Conservation (phyloP, 768 basidiomycete genomes). For the Lentinula sp. region DNA sequence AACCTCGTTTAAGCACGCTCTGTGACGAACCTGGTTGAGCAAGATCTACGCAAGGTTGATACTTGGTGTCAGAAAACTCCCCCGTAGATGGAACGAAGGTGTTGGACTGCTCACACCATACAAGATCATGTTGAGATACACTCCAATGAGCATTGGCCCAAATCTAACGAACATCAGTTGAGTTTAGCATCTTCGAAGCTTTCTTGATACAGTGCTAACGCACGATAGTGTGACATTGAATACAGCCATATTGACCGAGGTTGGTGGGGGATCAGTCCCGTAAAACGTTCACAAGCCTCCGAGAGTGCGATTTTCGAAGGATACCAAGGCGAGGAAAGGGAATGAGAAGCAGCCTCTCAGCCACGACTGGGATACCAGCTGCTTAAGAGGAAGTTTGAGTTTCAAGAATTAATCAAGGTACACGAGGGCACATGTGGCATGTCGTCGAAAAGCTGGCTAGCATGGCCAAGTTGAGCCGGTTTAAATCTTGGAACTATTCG, state of each 20-base stretch:
- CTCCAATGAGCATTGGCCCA: conserved; percentile 3
- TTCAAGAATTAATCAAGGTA: not conserved
- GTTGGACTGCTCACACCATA: not conserved
- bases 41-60: not conserved
- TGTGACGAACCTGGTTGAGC: not conserved
- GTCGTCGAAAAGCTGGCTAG: not conserved
- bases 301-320: not conserved
- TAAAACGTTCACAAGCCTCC: not conserved
- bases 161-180: not conserved
- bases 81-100: not conserved
- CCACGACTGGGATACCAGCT: not conserved
- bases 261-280: not conserved
- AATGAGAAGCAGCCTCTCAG: not conserved
- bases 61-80: not conserved
- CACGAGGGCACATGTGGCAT: not conserved
- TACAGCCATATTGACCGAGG: not conserved
- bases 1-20: not conserved
- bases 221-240: not conserved
- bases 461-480: not conserved
- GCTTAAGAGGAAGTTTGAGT: not conserved
- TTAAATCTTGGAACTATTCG: not conserved
- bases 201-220: not conserved
- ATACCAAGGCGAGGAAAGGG: not conserved
- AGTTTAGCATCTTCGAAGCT: not conserved
- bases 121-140: conserved; percentile 1